Evolutionary conservation across 73 alveolate species (phyloP).

Genomic region (Symbiodinium pilosum): DNA sequence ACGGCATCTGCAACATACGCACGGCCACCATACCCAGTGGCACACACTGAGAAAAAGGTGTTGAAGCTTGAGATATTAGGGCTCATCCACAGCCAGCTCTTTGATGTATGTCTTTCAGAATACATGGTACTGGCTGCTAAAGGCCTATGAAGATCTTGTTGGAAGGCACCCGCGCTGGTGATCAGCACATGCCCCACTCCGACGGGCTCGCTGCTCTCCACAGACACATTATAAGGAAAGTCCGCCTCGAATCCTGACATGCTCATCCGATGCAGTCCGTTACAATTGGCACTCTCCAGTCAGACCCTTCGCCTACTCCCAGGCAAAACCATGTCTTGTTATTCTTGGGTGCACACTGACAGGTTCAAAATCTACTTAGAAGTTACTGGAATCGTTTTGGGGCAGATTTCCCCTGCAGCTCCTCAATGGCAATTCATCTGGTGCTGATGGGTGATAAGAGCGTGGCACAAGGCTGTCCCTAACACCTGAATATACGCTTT

Average conservation of each 20-base stretch:
- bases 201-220: not conserved
- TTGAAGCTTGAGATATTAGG: not conserved
- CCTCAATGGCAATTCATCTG: not conserved
- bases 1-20: not conserved
- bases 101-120: not conserved
- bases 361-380: not conserved
- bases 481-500: not conserved
- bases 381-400: not conserved
- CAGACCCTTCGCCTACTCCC: too few relatives aligned
- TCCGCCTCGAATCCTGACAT: not conserved
- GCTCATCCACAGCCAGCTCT: constrained; percentile 7
- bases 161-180: not conserved
- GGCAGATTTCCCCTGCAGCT: not conserved
- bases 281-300: not conserved
- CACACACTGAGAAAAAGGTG: not conserved
- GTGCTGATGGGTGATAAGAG: too few relatives aligned
- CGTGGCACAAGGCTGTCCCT: not conserved
- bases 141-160: not conserved
- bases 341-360: not conserved
- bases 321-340: too few relatives aligned
- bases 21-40: not conserved
- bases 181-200: not conserved
- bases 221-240: not conserved
- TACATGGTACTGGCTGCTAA: not conserved
- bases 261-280: not conserved